phyloP scores from a whole-genome alignment of 495 filamentous ascomycete genomes.

The Friedmanniomyces simplex region DNA sequence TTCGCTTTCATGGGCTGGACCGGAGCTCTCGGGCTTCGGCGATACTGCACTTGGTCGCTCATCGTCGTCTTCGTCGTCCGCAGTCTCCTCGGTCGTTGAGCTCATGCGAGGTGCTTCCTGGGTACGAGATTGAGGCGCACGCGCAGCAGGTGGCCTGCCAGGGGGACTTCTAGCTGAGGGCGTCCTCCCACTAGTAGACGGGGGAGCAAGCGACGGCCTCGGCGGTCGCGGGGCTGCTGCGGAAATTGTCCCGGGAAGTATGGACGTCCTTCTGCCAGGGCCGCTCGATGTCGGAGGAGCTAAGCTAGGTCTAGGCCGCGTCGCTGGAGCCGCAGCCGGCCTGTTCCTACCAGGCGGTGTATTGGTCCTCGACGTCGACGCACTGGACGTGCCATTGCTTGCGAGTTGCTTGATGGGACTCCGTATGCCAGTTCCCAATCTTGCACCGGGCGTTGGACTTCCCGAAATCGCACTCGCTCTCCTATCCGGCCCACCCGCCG shows the following conservation, averaged over 20 bases:
- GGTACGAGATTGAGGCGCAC: background rate
- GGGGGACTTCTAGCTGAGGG: constrained; percentile 20
- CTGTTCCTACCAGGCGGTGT: constrained; percentile 40
- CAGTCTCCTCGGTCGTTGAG: constrained; percentile 15
- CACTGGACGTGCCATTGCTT: constrained; percentile 44
- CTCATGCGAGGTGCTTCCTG: constrained; percentile 1
- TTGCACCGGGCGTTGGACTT: constrained; percentile 21
- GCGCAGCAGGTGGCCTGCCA: constrained; percentile 5
- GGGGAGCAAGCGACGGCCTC: constrained; percentile 24
- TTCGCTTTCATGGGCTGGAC: background rate
- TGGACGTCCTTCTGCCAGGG: constrained; percentile 7
- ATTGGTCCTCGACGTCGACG: constrained; percentile 48
- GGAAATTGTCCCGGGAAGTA: constrained; percentile 8
- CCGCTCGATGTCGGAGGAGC: constrained; percentile 5
- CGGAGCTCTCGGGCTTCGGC: constrained; percentile 1
- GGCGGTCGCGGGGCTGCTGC: constrained; percentile 26
- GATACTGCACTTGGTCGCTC: constrained; percentile 6
- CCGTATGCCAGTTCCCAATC: constrained; percentile 33
- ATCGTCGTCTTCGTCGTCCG: constrained; percentile 6
- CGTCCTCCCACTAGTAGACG: background rate
- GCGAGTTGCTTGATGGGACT: constrained; percentile 65
- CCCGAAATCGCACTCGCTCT: constrained; percentile 10
- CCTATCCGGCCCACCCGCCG: constrained; percentile 1
- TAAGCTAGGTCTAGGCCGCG: constrained; percentile 45
- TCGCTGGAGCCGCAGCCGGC: constrained; percentile 32